Conservation (phyloP, 2,329 filamentous ascomycete genomes). For the Leptosphaerulina australis region DNA sequence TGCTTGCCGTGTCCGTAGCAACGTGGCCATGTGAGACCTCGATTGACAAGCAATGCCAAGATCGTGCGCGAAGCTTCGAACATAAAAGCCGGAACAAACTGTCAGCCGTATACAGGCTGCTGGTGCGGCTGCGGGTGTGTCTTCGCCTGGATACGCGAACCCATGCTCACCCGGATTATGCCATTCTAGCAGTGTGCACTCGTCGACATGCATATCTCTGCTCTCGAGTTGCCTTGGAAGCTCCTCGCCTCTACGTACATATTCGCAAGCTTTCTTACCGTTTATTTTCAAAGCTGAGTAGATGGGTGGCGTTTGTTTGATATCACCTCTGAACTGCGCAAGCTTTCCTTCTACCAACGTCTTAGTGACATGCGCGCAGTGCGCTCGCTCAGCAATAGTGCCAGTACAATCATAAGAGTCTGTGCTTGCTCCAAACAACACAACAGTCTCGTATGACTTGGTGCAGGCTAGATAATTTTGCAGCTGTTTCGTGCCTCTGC, state of each 20-base stretch:
- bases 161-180: slow-evolving; percentile 26
- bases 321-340: slow-evolving; percentile 27
- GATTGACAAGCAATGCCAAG: slow-evolving; percentile 34
- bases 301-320: slow-evolving; percentile 35
- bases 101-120: slow-evolving; percentile 32
- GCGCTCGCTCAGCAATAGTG: slow-evolving; percentile 18
- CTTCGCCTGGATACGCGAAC: slow-evolving; percentile 21
- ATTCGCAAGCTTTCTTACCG: slow-evolving; percentile 40
- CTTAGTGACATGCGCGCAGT: slow-evolving; percentile 25
- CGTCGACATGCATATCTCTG: slow-evolving; percentile 37
- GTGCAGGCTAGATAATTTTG: slow-evolving; percentile 34
- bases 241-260: slow-evolving; percentile 31
- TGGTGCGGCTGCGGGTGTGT: slow-evolving; percentile 20
- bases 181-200: slow-evolving; percentile 39
- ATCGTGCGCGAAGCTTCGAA: slow-evolving; percentile 43
- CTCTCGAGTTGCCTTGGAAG: slow-evolving; percentile 35
- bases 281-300: slow-evolving; percentile 42
- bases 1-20: slow-evolving; percentile 36
- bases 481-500: slow-evolving; percentile 39
- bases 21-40: slow-evolving; percentile 32
- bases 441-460: slow-evolving; percentile 39
- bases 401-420: slow-evolving; percentile 41
- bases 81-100: slow-evolving; percentile 42
- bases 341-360: slow-evolving; percentile 29
- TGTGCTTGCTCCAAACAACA: slow-evolving; percentile 39